Conservation (phyloP, 768 basidiomycete species). For the Mrakia gelida region DNA sequence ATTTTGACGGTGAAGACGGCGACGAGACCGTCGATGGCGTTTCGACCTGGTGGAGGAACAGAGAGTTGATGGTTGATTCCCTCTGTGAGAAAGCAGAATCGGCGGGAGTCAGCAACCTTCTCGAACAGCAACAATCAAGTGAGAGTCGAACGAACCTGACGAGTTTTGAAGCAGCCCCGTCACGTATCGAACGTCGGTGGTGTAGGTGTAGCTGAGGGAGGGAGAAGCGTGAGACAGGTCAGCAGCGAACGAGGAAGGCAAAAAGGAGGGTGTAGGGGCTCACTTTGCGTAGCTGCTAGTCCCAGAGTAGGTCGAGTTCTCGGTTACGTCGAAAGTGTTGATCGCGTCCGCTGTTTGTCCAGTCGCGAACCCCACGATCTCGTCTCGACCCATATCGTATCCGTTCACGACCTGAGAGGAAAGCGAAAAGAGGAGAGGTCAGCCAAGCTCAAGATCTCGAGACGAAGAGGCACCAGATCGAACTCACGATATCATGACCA, state of each 20-base stretch:
- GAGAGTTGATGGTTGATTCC: conserved; percentile 46
- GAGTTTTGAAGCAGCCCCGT: conserved; percentile 67
- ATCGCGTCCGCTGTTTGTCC: conserved; percentile 36
- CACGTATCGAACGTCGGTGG: conserved; percentile 63
- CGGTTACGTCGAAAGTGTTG: conserved; percentile 53
- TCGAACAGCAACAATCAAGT: too few relatives aligned
- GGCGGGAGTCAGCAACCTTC: too few relatives aligned
- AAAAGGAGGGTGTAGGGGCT: not conserved
- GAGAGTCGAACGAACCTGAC: conserved; percentile 23
- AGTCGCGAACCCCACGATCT: conserved; percentile 80
- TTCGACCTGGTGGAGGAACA: conserved; percentile 36
- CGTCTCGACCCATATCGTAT: conserved; percentile 79
- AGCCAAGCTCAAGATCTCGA: not conserved
- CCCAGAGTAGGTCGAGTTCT: conserved; percentile 59
- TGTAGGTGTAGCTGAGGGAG: conserved; percentile 59
- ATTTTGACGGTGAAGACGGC: conserved; percentile 72
- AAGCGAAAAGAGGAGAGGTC: not conserved
- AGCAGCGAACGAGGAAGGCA: not conserved
- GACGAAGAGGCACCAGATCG: conserved; percentile 61
- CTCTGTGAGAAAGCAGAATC: conserved; percentile 20
- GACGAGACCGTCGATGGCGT: conserved; percentile 73
- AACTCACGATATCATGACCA: conserved; percentile 37
- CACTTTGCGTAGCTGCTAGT: conserved; percentile 55
- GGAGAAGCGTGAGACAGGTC: not conserved
- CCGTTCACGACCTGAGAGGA: conserved; percentile 35